A percentile compares a stretch with the other conserved stretches of the same genome.
These are phyloP conservation scores for Periconia sp. DNA, from an alignment of 2,329 filamentous ascomycete species.

Conservation along the genomic window DNA sequence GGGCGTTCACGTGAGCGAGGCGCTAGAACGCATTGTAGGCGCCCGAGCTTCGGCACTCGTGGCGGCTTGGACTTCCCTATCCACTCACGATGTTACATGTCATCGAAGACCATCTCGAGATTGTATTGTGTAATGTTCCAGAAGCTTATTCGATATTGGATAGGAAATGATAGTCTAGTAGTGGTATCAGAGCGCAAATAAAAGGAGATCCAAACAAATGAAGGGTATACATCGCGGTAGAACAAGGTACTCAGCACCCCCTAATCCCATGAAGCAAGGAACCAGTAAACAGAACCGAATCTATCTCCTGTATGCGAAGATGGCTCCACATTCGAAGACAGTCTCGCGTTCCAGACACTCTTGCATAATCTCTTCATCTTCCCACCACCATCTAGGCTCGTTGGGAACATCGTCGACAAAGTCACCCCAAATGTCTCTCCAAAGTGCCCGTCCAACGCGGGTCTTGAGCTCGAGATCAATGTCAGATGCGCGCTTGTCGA, in stretches of 20 bases:
- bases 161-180: not conserved
- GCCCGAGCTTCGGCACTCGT: not conserved
- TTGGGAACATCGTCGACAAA: constrained; percentile 39
- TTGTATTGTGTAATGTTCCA: not conserved
- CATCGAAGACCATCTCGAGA: too few species aligned
- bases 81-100: too few species aligned
- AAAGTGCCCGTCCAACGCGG: constrained; percentile 42
- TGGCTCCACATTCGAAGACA: constrained; percentile 44
- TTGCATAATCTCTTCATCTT: constrained; percentile 42
- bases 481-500: constrained; percentile 21
- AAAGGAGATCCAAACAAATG: not conserved
- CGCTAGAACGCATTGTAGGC: not conserved
- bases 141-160: not conserved
- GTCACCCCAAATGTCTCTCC: constrained; percentile 46
- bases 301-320: constrained; percentile 42
- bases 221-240: too few species aligned
- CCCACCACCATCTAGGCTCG: constrained; percentile 47
- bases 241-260: too few species aligned
- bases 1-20: constrained; percentile 12
- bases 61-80: not conserved
- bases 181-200: constrained; percentile 10
- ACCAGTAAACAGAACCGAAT: not conserved
- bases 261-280: too few species aligned
- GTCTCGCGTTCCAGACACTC: constrained; percentile 45
- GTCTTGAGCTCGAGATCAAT: constrained; percentile 40